Evolutionary conservation across 139 green algal genomes (phyloP).

Genomic region (Chlorella sp.): DNA sequence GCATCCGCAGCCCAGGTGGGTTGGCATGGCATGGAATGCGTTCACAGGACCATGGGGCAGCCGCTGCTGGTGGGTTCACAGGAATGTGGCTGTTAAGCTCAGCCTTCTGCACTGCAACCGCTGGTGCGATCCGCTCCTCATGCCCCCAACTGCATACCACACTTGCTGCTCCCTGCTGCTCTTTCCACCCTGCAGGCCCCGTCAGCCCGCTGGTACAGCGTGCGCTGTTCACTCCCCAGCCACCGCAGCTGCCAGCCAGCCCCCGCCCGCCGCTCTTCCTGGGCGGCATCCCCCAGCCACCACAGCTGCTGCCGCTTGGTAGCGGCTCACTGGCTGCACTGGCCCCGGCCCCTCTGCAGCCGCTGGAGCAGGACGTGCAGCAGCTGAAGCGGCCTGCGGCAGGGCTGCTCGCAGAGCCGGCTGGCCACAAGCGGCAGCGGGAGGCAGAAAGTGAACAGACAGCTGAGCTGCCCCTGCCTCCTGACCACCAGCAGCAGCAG

Average conservation of each 20-base stretch:
- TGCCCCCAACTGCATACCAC: not conserved
- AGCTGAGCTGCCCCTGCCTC: too few species aligned
- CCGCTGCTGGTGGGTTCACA: too few species aligned
- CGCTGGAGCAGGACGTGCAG: not conserved
- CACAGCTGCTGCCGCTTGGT: not conserved
- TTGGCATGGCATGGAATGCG: too few species aligned
- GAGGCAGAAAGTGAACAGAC: not conserved
- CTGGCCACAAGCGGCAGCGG: not conserved
- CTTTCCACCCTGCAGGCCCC: not conserved
- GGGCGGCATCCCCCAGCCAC: not conserved
- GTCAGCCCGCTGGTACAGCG: conserved; percentile 15
- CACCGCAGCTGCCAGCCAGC: not conserved
- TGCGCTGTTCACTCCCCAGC: not conserved
- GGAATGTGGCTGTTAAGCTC: too few species aligned
- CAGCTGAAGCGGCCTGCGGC: not conserved
- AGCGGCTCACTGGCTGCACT: too few species aligned
- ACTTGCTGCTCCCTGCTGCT: not conserved
- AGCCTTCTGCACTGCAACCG: not conserved
- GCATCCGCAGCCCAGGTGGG: not conserved
- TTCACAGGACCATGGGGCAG: too few species aligned
- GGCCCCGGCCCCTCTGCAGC: not conserved
- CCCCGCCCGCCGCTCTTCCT: not conserved
- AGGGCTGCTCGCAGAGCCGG: not conserved
- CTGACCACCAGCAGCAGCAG: not conserved
- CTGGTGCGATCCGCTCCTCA: not conserved